These are phyloP conservation scores for Aspergillus versicolor DNA, from an alignment of 2,329 filamentous ascomycete genomes.

Conservation along the genomic window DNA sequence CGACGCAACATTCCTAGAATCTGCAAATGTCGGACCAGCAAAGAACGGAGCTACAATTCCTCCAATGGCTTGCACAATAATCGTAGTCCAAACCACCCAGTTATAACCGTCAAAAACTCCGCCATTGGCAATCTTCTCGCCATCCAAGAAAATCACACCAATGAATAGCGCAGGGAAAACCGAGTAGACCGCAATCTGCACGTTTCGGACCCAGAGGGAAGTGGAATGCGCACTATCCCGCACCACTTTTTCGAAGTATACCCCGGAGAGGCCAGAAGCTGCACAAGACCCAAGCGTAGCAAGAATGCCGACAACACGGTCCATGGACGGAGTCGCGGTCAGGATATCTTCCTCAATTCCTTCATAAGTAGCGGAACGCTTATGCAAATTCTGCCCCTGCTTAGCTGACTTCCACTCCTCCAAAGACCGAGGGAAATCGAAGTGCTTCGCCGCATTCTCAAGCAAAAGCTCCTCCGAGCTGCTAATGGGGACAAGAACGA, in stretches of 20 bases:
- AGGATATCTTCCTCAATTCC: constrained; percentile 70
- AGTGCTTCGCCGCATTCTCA: constrained; percentile 59
- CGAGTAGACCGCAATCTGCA: constrained; percentile 92
- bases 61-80: constrained; percentile 77
- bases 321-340: constrained; percentile 60
- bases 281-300: constrained; percentile 76
- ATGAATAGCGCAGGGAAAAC: constrained; percentile 84
- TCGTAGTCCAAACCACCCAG: constrained; percentile 82
- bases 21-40: constrained; percentile 82
- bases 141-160: constrained; percentile 84
- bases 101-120: constrained; percentile 97
- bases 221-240: constrained; percentile 76
- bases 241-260: constrained; percentile 71
- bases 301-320: constrained; percentile 73
- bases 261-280: constrained; percentile 80
- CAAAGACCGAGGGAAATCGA: constrained; percentile 74
- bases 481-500: constrained; percentile 75
- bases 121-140: constrained; percentile 74
- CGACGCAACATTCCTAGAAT: constrained; percentile 90
- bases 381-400: constrained; percentile 52
- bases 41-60: constrained; percentile 81
- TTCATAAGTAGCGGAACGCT: constrained; percentile 84
- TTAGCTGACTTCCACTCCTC: constrained; percentile 68
- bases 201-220: constrained; percentile 90
- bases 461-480: constrained; percentile 53